Base-by-base conservation (phyloP, 2,329 filamentous ascomycete genomes). In the Periglandula ipomoeae region DNA sequence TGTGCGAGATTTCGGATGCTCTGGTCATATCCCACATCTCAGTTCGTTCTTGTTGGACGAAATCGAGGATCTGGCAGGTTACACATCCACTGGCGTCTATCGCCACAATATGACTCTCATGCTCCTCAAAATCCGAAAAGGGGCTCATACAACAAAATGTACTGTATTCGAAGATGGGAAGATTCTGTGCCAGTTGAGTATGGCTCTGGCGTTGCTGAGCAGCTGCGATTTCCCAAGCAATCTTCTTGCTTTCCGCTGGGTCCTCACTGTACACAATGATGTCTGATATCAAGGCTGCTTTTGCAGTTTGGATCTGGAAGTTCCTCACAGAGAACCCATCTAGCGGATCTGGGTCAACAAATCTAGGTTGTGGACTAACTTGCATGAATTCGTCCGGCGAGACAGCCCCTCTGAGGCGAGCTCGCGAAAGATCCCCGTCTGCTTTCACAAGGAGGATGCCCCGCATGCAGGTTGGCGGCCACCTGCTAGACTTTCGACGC, bases 11-110 rank as follows among this genome's bases (percentile, higher is more conserved):
- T 64, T 95, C 87, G 0, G 89, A 89, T 3, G 90, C 85, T 58
- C 81, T 81, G 10, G 91, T 90, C 91, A 97, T 96, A 51, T 77
- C 77, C 65, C 87, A 89, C 91, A 98, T 97, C 69, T 98, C 93
- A 44, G 80, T 68, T 50, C 90, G 79, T 65, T 98, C 93, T 70
- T 89, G 88, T 57, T 87, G 84, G 62, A 88, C 87, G 63, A 98
- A 93, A 65, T 97, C 90, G 59, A 95, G 75, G 22, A 93, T 82
- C 17, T 83, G 79, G 24, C 87, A 87, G 0, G 88, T 94, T 58
- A 84, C 69, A 37, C 75, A 74, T 9, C 89, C 89, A 27, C 73
- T 67, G 0, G 84, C 81, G 65, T 94, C 82, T 42, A 91, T 71
- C 3, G 88, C 81, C 15, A 98, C 82, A 23, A 96, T 71, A 7